Base-by-base conservation (phyloP, 2,329 filamentous ascomycete genomes). In the Talaromyces sp. region DNA sequence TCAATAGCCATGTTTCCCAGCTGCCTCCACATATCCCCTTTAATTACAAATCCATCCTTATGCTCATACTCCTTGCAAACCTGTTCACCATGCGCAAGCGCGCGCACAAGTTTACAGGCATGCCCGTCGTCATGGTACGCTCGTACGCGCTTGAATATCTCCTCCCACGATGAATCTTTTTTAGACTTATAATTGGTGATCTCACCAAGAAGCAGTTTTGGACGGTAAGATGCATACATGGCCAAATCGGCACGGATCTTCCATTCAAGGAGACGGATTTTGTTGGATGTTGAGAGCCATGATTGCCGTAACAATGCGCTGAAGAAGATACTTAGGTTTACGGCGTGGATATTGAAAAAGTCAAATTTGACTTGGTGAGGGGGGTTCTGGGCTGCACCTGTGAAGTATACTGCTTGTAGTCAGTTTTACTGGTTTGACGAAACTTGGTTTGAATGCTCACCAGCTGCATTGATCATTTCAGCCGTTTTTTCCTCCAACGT, bases 271-370 rank as follows among this genome's bases (percentile, higher is more conserved):
- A 96, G 77, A 4, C 90, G 85, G 55, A 79, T 78, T 11, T 80
- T 78, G 0, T 75, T 70, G 0, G 85, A 79, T 51, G 92, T 79
- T 83, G 84, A 93, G 44, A 80, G 66, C 66, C 82, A 82, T 13
- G 77, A 76, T 69, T 58, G 57, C 13, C 25, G 57, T 27, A 87
- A 82, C 71, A 96, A 81, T 9, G 80, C 71, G 4, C 80, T 79
- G 65, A 90, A 82, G 78, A 93, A 95, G 65, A 96, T 85, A 19
- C 88, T 87, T 11, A 81, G 79, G 70, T 89, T 97, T 66, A 93
- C 78, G 69, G 87, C 85, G 74, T 97, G 93, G 68, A 93, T 92
- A 70, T 80, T 81, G 78, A 88, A 95, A 73, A 97, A 97, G 72
- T 96, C 93, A 71, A 91, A 86, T 72, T 89, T 92, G 57, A 88